phyloP scores from a whole-genome alignment of 768 basidiomycete species.

The Obba rivulosa region DNA sequence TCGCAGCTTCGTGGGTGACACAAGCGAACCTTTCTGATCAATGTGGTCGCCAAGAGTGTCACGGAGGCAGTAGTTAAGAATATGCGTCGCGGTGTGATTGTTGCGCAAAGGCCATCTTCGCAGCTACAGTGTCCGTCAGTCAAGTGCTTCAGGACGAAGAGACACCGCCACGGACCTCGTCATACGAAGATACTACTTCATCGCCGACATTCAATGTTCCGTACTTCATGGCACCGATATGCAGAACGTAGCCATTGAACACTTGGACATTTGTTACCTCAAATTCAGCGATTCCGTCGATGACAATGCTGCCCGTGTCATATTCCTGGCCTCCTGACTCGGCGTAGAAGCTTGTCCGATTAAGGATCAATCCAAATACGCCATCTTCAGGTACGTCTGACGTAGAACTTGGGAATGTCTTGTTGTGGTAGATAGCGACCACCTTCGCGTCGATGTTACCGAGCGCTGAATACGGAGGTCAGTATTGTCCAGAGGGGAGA shows the following conservation, averaged over 20 bases:
- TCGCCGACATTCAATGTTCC: constrained; percentile 76
- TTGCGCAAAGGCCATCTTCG: constrained; percentile 94
- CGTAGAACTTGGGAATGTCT: constrained; percentile 69
- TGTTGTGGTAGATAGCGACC: constrained; percentile 82
- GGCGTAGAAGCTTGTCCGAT: constrained; percentile 94
- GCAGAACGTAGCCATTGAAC: constrained; percentile 93
- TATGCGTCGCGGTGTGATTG: constrained; percentile 98
- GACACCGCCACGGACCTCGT: constrained; percentile 63
- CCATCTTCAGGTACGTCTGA: constrained; percentile 55
- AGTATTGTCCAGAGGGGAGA: not conserved
- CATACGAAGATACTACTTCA: constrained; percentile 84
- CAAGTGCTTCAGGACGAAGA: not conserved
- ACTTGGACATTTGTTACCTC: constrained; percentile 91
- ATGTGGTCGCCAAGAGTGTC: constrained; percentile 96
- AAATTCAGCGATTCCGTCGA: constrained; percentile 89
- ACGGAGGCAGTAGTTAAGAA: constrained; percentile 89
- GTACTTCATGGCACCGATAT: constrained; percentile 87
- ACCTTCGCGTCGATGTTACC: constrained; percentile 74
- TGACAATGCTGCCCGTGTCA: constrained; percentile 92
- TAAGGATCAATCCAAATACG: constrained; percentile 81
- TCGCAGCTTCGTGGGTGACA: constrained; percentile 91
- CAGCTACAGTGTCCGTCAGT: constrained; percentile 38
- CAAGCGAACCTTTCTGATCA: constrained; percentile 96
- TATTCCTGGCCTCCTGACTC: constrained; percentile 97
- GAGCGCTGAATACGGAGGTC: not conserved